Percentiles rank a stretch among this genome's conserved stretches.
phyloP scores from a whole-genome alignment of 768 basidiomycete genomes.

The Mycena capillaripes region DNA sequence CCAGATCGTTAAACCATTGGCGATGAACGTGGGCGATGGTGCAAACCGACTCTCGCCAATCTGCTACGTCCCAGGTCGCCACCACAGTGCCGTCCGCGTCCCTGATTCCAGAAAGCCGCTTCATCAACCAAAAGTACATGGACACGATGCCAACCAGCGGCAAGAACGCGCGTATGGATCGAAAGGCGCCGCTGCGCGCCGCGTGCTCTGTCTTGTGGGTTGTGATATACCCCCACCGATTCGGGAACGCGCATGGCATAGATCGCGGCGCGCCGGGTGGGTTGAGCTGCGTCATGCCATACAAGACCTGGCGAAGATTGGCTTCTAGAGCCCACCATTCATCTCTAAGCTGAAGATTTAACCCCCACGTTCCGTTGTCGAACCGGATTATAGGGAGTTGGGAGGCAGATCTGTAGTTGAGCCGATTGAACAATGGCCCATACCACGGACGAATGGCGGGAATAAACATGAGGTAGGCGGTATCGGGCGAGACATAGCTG shows the following conservation, averaged over 20 bases:
- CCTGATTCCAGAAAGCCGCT: too few species aligned
- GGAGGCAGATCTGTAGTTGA: neutral
- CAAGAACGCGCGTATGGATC: neutral
- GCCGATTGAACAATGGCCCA: too few species aligned
- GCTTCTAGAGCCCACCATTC: too few species aligned
- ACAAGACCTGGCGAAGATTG: too few species aligned
- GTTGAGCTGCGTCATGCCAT: too few species aligned
- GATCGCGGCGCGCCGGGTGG: too few species aligned
- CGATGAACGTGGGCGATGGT: neutral
- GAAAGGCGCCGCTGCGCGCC: neutral
- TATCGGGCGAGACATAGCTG: neutral
- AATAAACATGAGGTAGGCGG: neutral
- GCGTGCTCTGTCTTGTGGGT: neutral
- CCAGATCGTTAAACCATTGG: slow-evolving; percentile 27
- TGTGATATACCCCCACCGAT: neutral
- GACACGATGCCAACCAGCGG: neutral
- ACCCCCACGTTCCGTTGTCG: neutral
- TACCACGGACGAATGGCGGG: neutral
- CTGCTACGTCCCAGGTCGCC: too few species aligned
- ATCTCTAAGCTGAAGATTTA: neutral
- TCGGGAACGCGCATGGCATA: too few species aligned
- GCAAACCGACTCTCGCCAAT: slow-evolving; percentile 24
- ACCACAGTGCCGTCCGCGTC: too few species aligned
- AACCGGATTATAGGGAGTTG: neutral
- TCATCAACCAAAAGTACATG: neutral